Conservation (phyloP, 192 early-diverging fungal species). For the Spizellomyces punctatus region DNA sequence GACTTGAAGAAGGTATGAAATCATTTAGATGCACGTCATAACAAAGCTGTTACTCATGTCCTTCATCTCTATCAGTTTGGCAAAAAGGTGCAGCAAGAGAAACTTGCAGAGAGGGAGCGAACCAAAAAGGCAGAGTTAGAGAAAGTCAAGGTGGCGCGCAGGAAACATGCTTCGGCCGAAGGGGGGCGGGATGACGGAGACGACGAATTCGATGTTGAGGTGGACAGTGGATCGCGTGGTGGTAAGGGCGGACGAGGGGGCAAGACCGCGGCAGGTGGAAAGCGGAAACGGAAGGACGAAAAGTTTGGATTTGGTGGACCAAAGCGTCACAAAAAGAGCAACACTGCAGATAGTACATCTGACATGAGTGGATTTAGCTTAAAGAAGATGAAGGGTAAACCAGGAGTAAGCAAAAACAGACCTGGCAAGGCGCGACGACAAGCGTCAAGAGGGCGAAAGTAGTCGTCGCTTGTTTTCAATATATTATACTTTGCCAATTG, state of each 20-base stretch:
- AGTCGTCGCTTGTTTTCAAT: too few relatives aligned
- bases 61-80: conserved; percentile 65
- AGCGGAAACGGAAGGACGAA: conserved; percentile 72
- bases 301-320: conserved; percentile 94
- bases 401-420: too few relatives aligned
- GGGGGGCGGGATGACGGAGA: conserved; percentile 34
- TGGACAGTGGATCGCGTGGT: conserved; percentile 51
- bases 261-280: conserved; percentile 37
- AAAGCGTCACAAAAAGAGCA: conserved; percentile 76
- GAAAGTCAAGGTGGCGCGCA: conserved; percentile 87
- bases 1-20: conserved; percentile 75
- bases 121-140: conserved; percentile 87
- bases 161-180: conserved; percentile 68
- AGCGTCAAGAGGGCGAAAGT: too few relatives aligned
- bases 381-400: conserved; percentile 30
- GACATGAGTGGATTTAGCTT: conserved; percentile 72
- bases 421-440: too few relatives aligned
- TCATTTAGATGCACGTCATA: neutral
- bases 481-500: too few relatives aligned
- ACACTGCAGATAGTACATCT: conserved; percentile 74
- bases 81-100: conserved; percentile 94
- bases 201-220: conserved; percentile 73
- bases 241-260: conserved; percentile 19
- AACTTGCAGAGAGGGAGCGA: conserved; percentile 83
- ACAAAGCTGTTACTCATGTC: conserved; percentile 3